Percentiles rank a stretch among this genome's conserved stretches.
These are phyloP conservation scores for Wickerhamomyces alni DNA, from an alignment of 805 yeast species.

Conservation along the genomic window DNA sequence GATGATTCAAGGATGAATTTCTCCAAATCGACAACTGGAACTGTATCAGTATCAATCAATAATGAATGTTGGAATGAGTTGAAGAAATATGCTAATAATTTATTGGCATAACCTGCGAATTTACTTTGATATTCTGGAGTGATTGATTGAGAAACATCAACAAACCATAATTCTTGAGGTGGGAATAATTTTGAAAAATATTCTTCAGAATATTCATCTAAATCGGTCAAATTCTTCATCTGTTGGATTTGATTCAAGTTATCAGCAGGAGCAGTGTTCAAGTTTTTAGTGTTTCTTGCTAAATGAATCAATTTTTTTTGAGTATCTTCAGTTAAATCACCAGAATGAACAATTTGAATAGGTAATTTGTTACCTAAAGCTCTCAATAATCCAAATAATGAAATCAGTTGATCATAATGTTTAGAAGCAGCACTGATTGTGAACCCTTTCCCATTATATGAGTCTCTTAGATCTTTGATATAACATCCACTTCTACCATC, in stretches of 20 bases:
- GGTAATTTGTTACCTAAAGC: constrained; percentile 31
- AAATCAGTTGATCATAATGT: constrained; percentile 23
- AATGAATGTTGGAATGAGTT: constrained; percentile 43
- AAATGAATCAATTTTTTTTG: constrained; percentile 27
- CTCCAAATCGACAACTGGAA: constrained; percentile 35
- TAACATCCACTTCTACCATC: constrained; percentile 15
- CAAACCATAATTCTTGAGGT: constrained; percentile 36
- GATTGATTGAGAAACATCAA: constrained; percentile 24
- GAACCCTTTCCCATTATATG: constrained; percentile 30
- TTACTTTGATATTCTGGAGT: constrained; percentile 9
- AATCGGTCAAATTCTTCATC: not conserved
- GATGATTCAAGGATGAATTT: constrained; percentile 26
- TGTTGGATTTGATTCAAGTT: constrained; percentile 5
- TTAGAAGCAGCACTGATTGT: constrained; percentile 25
- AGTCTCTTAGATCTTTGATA: constrained; percentile 18
- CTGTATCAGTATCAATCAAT: constrained; percentile 47
- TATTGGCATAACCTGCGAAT: constrained; percentile 38
- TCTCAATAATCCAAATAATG: constrained; percentile 36
- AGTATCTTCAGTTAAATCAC: constrained; percentile 26
- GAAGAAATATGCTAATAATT: constrained; percentile 42
- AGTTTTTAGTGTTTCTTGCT: constrained; percentile 20
- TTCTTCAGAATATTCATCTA: constrained; percentile 3
- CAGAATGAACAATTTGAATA: constrained; percentile 34
- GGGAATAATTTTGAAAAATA: constrained; percentile 13
- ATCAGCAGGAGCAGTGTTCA: constrained; percentile 9